Base-by-base conservation (phyloP, 2,329 filamentous ascomycete genomes). In the Cercospora janseana region DNA sequence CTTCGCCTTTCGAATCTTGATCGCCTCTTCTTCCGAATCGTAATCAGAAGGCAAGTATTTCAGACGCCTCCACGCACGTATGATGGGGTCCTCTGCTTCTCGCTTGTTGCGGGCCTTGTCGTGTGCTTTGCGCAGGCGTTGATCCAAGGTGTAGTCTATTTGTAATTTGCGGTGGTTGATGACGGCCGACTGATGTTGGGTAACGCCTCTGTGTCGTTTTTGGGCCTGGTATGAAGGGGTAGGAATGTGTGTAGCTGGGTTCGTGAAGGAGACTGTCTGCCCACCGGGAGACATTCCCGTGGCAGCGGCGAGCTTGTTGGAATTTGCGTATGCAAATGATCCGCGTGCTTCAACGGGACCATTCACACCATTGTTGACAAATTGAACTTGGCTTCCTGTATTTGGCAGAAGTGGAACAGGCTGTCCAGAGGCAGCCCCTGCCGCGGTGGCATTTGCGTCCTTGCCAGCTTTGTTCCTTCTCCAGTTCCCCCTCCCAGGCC, bases 101-200 rank as follows among this genome's bases (percentile, higher is more conserved):
- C 87, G 79, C 13, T 71, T 63, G 60, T 82, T 83, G 38, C 82
- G 80, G 9, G 82, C 79, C 48, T 75, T 75, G 63, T 83, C 80
- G 63, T 90, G 85, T 44, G 81, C 75, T 56, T 76, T 78, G 41
- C 85, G 81, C 26, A 92, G 73, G 23, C 85, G 84, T n/a, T 84
- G 81, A 59, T 88, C 85, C 12, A 93, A 79, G 44, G 89, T 87
- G 61, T 90, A 85, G 62, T 90, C 85, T n/a, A 92, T 87, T 4
- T 87, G 82, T 62, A 88, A 82, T 54, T 82, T 86, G 13, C 88
- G 78, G 67, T 91, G 90, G 48, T 84, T 80, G 67, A 90, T 87
- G 1, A 93, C 86, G 0, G 87, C 87, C 29, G 90, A 74, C 69
- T 93, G 88, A 68, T 93, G 88, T 27, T 87, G 86, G 0, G 88